Evolutionary conservation across 139 green algal species (phyloP), one percentile per base, ranked within the genome.

Genomic region (Coccomyxa sp.): DNA sequence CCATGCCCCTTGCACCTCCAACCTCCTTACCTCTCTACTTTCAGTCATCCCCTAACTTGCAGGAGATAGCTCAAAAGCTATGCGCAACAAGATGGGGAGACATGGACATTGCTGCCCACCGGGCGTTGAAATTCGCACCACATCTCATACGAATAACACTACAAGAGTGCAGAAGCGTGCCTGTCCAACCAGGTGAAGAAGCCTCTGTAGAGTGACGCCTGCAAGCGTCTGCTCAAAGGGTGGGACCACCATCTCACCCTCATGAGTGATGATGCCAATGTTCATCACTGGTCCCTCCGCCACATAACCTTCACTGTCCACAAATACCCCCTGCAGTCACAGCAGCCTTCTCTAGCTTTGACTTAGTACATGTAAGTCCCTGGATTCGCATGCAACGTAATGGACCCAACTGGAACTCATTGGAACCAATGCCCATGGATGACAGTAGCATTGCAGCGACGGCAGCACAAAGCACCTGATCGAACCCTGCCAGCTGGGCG

Each of bases 271-370:
- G 79, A 94, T 89, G 76, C 78, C 91, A 28, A 98, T 25, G 85
- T 93, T 96, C 81, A 85, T 88, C 85, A 92, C 90, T 13, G 89
- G 84, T 25, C 89, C 92, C 76, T 93, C 90, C 58, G 91, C 82
- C n/a, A 98, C 85, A 76, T 89, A 82, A 60, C 90, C 92, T 14
- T 95, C 88, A 11, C 45, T 58, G 80, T 97, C 93, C 30, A 96
- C 86, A 85, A 95, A 96, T 0, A 98, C 74, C 15, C 85, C 93
- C 90, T 93, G 86, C 82, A 83, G 30, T 12, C 38, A 51, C 51
- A 86, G 67, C 31, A 38, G 38, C 38, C 38, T 51, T 7, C 38
- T 51, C 38, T 51, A 51, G 38, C 38, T 51, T 7, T 51, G 38
- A 51, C 38, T 11, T 11, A 51, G 38, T 51, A 51, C 38, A 51